Percentiles rank a stretch among this genome's conserved stretches.
Evolutionary conservation across 2,329 filamentous ascomycete species (phyloP).

Genomic region (Zopfia rhizophila): DNA sequence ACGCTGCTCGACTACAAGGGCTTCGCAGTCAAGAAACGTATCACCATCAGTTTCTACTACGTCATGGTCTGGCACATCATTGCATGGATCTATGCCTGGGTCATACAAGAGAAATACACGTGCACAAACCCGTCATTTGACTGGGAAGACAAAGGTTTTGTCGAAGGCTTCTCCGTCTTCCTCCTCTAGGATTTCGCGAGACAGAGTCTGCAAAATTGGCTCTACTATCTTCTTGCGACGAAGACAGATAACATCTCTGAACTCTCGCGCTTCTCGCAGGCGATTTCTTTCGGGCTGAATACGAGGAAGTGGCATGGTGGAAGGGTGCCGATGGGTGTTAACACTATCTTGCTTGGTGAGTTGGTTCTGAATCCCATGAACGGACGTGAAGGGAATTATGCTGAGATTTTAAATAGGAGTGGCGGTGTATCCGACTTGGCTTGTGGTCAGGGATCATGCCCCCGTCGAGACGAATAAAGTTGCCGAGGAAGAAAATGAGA

Average conservation of each 20-base stretch:
- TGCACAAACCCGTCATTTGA: constrained; percentile 53
- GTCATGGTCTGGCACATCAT: constrained; percentile 58
- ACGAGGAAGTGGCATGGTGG: constrained; percentile 57
- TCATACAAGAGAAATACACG: constrained; percentile 64
- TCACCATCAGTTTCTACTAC: constrained; percentile 59
- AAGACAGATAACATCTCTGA: constrained; percentile 68
- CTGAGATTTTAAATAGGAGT: constrained; percentile 19
- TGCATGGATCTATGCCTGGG: constrained; percentile 65
- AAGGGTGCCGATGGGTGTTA: constrained; percentile 55
- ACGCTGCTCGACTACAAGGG: constrained; percentile 57
- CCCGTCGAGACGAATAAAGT: constrained; percentile 32
- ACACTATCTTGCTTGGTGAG: constrained; percentile 41
- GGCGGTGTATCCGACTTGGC: constrained; percentile 42
- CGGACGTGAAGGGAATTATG: constrained; percentile 1
- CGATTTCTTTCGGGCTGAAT: constrained; percentile 57
- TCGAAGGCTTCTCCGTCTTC: constrained; percentile 61
- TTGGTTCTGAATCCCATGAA: neutral
- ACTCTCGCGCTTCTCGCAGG: constrained; percentile 55
- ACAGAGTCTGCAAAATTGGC: constrained; percentile 66
- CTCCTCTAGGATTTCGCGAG: constrained; percentile 62
- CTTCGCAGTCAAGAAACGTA: constrained; percentile 53
- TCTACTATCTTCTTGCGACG: constrained; percentile 66
- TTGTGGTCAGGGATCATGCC: constrained; percentile 41
- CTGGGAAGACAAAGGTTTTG: constrained; percentile 55
- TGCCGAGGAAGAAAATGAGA: constrained; percentile 1